phyloP scores from a whole-genome alignment of 2,329 filamentous ascomycete species.

The Xylaria sp. region DNA sequence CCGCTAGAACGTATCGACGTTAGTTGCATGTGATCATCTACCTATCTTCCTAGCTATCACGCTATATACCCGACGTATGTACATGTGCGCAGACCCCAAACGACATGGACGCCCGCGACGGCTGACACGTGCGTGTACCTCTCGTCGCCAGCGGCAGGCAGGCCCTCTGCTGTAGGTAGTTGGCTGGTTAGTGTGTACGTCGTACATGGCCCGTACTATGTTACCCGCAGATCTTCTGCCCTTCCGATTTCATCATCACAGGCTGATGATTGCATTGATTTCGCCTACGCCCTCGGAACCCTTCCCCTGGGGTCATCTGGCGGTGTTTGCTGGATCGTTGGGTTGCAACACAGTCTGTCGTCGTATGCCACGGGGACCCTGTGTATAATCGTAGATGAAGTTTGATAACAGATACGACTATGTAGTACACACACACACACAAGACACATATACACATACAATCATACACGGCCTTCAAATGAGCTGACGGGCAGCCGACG shows the following conservation, averaged over 20 bases:
- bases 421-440: too few species aligned
- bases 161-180: too few species aligned
- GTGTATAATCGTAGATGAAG: too few species aligned
- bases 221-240: slow-evolving; percentile 18
- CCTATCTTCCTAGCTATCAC: too few species aligned
- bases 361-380: neutral
- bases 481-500: too few species aligned
- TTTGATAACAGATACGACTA: too few species aligned
- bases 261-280: slow-evolving; percentile 12
- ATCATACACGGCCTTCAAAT: too few species aligned
- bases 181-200: too few species aligned
- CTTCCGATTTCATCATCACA: slow-evolving; percentile 11
- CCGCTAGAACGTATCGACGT: slow-evolving; percentile 7
- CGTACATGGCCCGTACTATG: too few species aligned
- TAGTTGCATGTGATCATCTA: slow-evolving; percentile 35
- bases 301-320: neutral
- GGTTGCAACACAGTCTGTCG: neutral
- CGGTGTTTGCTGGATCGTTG: neutral
- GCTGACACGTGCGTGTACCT: slow-evolving; percentile 35
- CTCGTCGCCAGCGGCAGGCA: slow-evolving; percentile 13
- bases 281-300: slow-evolving; percentile 1
- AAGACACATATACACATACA: too few species aligned
- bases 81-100: slow-evolving; percentile 7
- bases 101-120: slow-evolving; percentile 16
- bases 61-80: neutral